These are phyloP conservation scores for Alternaria incomplexa DNA, from an alignment of 2,329 filamentous ascomycete genomes.

Conservation along the genomic window DNA sequence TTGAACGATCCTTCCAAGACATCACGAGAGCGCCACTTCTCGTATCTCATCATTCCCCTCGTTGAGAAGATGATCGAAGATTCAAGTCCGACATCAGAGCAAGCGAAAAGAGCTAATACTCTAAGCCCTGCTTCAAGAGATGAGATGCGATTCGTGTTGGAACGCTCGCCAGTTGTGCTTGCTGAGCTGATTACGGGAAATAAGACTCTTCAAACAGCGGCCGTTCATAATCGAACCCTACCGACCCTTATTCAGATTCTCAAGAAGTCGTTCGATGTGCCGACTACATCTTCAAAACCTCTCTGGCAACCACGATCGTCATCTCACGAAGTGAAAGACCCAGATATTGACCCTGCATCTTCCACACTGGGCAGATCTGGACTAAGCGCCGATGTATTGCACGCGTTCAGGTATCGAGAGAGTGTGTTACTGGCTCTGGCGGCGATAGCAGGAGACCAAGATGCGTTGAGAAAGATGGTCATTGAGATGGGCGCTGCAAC, in stretches of 20 bases:
- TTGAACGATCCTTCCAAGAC: constrained; percentile 46
- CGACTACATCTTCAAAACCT: constrained; percentile 55
- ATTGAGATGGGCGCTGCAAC: constrained; percentile 81
- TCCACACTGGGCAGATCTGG: constrained; percentile 41
- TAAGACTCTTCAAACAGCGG: constrained; percentile 79
- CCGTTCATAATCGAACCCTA: constrained; percentile 72
- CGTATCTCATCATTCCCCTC: constrained; percentile 54
- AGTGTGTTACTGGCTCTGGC: constrained; percentile 78
- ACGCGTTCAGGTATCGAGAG: constrained; percentile 78
- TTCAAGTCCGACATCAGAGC: constrained; percentile 31
- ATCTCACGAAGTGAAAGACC: constrained; percentile 31
- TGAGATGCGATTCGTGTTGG: constrained; percentile 38
- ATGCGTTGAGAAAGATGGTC: constrained; percentile 81
- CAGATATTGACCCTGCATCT: constrained; percentile 39
- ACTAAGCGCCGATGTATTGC: constrained; percentile 60
- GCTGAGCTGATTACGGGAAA: constrained; percentile 81
- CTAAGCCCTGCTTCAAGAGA: constrained; percentile 56
- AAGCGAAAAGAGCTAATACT: constrained; percentile 27
- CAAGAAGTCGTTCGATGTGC: constrained; percentile 69
- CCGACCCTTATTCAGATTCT: constrained; percentile 67
- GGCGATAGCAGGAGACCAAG: constrained; percentile 80
- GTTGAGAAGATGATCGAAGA: constrained; percentile 57
- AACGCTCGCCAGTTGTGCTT: constrained; percentile 73
- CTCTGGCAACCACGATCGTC: constrained; percentile 60
- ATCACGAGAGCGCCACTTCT: constrained; percentile 51